Base-by-base conservation (phyloP, 1,284 basidiomycete species). In the Trametes sp. region DNA sequence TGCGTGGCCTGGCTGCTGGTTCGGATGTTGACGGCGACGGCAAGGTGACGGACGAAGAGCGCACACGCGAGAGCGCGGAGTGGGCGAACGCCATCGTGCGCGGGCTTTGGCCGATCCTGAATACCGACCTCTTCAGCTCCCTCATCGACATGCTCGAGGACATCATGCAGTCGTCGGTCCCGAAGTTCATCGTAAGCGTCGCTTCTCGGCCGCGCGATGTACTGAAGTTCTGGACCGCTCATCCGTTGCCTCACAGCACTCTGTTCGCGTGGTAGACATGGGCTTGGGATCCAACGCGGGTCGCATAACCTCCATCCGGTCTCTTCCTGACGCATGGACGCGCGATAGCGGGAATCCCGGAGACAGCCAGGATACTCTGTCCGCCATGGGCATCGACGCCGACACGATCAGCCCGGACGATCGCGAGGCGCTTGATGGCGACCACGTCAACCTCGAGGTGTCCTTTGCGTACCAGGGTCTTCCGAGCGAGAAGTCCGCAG, bases 391-490 rank as follows among this genome's bases (percentile, higher is more conserved):
- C 13, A 59, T 69, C 45, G 62, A 69, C 48, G 54, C 66, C 1
- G 62, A 67, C 13, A 55, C 59, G 1, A 61, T 75, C 42, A 63
- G 64, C 19, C 63, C 67, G 2, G 68, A 70, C 38, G 70, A 73
- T 19, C 59, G 67, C 23, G 72, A 75, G 4, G 71, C 69, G 5
- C 64, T 75, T 1, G 66, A 69, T 42, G 73, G 69, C 6, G 74
- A 76, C 44, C 74, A 77, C 41, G 68, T 77, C 59, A 94, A 95
- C 76, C 82, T 93, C 68, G 93, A 96, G 75, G 77, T 93, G 26
- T 87, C 87, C 0, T 84, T 95, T 66, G 86, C 87, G 7, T 95
- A 94, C 75, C 84, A 87, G 36, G 89, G 92, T 0, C 76, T 84
- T 19, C 87, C 87, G 2, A 87, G 81, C 24, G 76, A 78, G 2